Evolutionary conservation across 352 stramenopile species (phyloP), one percentile per base, ranked within the genome.

Genomic region (Globisporangium megalacanthum): DNA sequence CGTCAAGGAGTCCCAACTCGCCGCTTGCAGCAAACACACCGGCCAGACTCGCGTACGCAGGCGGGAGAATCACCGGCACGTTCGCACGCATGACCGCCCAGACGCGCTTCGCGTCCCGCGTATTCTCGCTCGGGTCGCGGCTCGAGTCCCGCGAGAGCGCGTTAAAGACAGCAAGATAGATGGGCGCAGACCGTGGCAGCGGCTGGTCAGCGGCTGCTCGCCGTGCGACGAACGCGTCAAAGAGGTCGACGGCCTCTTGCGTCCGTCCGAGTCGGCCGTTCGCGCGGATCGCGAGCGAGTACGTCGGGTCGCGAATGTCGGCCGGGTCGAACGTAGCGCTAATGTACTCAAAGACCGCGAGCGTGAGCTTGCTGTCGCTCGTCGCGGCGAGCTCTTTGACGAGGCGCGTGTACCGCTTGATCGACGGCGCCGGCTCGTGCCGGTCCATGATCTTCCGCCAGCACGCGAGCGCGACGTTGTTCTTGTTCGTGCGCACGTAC

Each of bases 101-200:
- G 14, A 81, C 76, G 49, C 77, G 77, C 61, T 89, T 79, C 15
- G 82, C 82, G 54, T 92, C 82, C 33, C 65, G 61, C 39, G 79
- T 87, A 62, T 91, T 89, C 17, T 87, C 54, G 49, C 61, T 65
- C n/a, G 80, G 79, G 25, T 83, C 71, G 49, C 84, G 84, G 41
- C 76, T 55, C 15, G 64, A 71, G 49, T 92, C 82, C 19, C 84
- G 74, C 7, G 79, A 89, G 13, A 94, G 69, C n/a, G 84, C 84
- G 52, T 94, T 94, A 58, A 94, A 94, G 6, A 88, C 65, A 4
- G 84, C 73, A 9, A 92, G 65, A 53, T 92, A 94, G 56, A 92
- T 77, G 13, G 69, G 72, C 5, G 79, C 73, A 19, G 64, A 75
- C 1, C 66, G 68, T 3, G 72, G 77, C 55, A 81, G 54, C 10